Conservation (phyloP, 169 alveolate genomes). For the Besnoitia besnoiti region DNA sequence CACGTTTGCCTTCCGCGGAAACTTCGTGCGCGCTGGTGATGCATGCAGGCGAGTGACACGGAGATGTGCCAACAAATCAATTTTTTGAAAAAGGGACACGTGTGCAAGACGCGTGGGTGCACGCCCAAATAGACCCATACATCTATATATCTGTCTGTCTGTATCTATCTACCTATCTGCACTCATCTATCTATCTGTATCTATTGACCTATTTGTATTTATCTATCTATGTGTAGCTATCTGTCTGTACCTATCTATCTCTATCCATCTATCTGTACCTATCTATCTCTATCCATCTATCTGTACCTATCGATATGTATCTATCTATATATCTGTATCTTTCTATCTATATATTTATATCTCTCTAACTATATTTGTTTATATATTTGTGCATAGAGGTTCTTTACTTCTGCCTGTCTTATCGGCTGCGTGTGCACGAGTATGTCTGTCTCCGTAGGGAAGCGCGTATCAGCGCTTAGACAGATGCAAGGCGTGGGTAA, state of each 20-base stretch:
- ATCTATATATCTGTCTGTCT: not conserved
- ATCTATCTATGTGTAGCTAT: not conserved
- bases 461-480: not conserved
- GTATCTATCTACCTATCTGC: not conserved
- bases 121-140: not conserved
- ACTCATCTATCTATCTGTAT: not conserved
- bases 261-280: too few relatives aligned
- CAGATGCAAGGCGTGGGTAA: too few relatives aligned
- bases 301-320: too few relatives aligned
- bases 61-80: not conserved
- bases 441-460: not conserved
- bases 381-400: not conserved
- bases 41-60: not conserved
- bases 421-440: not conserved
- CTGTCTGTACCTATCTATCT: too few relatives aligned
- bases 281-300: too few relatives aligned
- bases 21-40: too few relatives aligned
- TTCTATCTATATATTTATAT: too few relatives aligned
- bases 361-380: not conserved
- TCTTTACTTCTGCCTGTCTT: not conserved
- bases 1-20: too few relatives aligned
- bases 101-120: not conserved
- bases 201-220: not conserved
- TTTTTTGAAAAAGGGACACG: not conserved
- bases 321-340: too few relatives aligned